phyloP scores from a whole-genome alignment of 768 basidiomycete genomes.

The Naematelia aurantialba region DNA sequence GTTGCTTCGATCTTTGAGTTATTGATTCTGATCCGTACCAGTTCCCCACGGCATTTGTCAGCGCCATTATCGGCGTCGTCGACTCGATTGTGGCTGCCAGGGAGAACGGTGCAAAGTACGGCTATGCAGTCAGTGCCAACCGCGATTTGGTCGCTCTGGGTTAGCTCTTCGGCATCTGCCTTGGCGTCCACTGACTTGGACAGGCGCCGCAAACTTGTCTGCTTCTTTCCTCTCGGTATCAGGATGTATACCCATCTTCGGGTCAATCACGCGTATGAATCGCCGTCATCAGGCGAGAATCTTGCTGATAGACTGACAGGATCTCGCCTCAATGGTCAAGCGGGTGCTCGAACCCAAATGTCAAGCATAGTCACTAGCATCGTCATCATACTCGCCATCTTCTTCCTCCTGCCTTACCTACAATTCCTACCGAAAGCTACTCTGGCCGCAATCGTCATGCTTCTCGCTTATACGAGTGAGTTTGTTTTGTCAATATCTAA shows the following conservation, averaged over 20 bases:
- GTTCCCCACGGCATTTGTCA: conserved; percentile 57
- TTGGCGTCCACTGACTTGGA: conserved; percentile 4
- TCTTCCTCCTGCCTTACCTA: conserved; percentile 81
- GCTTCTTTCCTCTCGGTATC: conserved; percentile 66
- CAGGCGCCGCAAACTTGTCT: conserved; percentile 69
- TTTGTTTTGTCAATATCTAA: background rate
- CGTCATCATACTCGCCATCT: conserved; percentile 75
- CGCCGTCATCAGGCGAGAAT: no score
- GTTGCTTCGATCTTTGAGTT: background rate
- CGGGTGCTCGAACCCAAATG: conserved; percentile 86
- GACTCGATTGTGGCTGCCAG: conserved; percentile 95
- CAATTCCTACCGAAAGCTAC: conserved; percentile 73
- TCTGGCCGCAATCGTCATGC: conserved; percentile 60
- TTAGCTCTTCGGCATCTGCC: conserved; percentile 14
- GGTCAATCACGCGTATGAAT: conserved; percentile 80
- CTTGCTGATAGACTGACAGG: conserved; percentile 12
- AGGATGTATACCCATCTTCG: conserved; percentile 86
- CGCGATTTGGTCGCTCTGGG: conserved; percentile 90
- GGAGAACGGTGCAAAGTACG: conserved; percentile 78
- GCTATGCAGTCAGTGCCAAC: conserved; percentile 86
- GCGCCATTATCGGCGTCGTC: conserved; percentile 83
- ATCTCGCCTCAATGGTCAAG: conserved; percentile 83
- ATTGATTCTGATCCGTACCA: conserved; percentile 9
- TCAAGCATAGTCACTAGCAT: conserved; percentile 67
- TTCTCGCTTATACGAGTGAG: conserved; percentile 72